These are phyloP conservation scores for Nothopassalora personata DNA, from an alignment of 2,329 filamentous ascomycete genomes.

Conservation along the genomic window DNA sequence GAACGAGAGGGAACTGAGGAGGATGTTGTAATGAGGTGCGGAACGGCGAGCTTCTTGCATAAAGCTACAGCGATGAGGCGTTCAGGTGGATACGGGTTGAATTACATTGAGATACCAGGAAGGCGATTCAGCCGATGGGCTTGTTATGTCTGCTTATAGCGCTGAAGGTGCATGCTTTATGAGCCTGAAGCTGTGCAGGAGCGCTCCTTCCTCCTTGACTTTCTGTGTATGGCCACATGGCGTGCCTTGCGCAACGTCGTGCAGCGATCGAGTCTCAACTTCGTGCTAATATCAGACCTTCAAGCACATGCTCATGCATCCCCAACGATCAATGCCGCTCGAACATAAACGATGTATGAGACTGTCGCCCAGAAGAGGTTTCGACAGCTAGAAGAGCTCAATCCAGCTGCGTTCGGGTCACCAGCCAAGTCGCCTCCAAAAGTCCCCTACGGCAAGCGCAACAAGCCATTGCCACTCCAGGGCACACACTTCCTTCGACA, in stretches of 20 bases:
- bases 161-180: neutral
- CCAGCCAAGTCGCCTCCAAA: neutral
- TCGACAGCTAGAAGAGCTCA: neutral
- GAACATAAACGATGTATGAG: neutral
- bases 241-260: neutral
- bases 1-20: conserved; percentile 79
- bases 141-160: neutral
- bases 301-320: neutral
- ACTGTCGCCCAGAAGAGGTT: neutral
- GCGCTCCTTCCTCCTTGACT: neutral
- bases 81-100: conserved; percentile 1
- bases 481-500: conserved; percentile 13
- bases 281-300: neutral
- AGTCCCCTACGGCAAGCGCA: conserved; percentile 21
- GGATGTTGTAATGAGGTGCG: conserved; percentile 53
- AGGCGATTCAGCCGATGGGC: neutral
- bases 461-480: conserved; percentile 19
- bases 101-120: conserved; percentile 16
- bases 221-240: neutral
- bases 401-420: neutral
- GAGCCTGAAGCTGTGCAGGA: neutral
- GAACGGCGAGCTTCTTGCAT: neutral
- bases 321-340: neutral
- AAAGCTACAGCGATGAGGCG: neutral
- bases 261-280: neutral